Percentiles rank a stretch among this genome's conserved stretches.
These are phyloP conservation scores for Penicillium sp. DNA, from an alignment of 2,329 filamentous ascomycete species.

Conservation along the genomic window DNA sequence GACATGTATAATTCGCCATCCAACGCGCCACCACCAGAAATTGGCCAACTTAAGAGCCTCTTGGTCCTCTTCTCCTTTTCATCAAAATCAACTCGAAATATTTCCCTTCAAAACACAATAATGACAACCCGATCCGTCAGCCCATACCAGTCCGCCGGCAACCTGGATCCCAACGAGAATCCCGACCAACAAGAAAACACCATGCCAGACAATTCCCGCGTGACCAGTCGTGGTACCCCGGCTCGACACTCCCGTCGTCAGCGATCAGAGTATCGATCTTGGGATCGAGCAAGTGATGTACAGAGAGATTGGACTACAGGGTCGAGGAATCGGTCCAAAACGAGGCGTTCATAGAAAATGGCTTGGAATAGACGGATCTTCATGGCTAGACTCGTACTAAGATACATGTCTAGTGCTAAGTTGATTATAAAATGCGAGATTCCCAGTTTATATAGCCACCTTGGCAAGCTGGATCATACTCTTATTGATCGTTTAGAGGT, in stretches of 20 bases:
- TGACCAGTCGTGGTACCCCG: slow-evolving; percentile 9
- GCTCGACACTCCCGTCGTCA: slow-evolving; percentile 11
- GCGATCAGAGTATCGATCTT: slow-evolving; percentile 12
- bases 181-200: neutral
- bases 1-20: slow-evolving; percentile 5
- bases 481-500: too few species aligned
- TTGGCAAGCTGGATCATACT: too few species aligned
- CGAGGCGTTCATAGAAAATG: slow-evolving; percentile 13
- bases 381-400: too few species aligned
- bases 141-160: slow-evolving; percentile 5
- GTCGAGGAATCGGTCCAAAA: slow-evolving; percentile 14
- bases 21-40: neutral
- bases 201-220: slow-evolving; percentile 3
- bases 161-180: slow-evolving; percentile 6
- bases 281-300: slow-evolving; percentile 17
- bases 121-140: slow-evolving; percentile 15
- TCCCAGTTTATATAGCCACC: too few species aligned
- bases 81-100: neutral
- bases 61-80: neutral
- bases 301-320: slow-evolving; percentile 10
- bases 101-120: neutral
- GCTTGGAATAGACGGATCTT: neutral
- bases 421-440: too few species aligned
- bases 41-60: neutral
- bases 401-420: too few species aligned